Evolutionary conservation across 208 protist genomes (phyloP), one percentile per base, ranked within the genome.

Genomic region (Naegleria gruberi): DNA sequence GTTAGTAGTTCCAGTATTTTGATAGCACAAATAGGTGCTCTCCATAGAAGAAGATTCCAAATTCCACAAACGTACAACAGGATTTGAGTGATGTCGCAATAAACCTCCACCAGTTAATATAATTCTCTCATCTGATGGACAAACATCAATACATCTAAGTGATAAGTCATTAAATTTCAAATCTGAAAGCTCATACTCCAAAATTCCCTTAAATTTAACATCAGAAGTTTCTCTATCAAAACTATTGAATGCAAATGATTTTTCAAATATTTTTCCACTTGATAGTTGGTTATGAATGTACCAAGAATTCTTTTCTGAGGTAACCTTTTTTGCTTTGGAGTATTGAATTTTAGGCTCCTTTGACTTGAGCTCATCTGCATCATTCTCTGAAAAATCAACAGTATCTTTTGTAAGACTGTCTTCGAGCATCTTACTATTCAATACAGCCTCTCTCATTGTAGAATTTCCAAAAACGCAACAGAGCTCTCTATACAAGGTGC

Each of bases 391-490:
- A n/a, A 30, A 77, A 77, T 37, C 34, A 19, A 37, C 26, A 37
- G 6, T 19, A n/a, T 77, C 65, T 8, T 77, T 77, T 77, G 65
- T 44, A n/a, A 88, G 23, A 42, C 65, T n/a, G 65, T 88, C 84
- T 88, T 88, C 84, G 3, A 65, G 65, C n/a, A 57, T 12, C 42
- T 65, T 88, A 30, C 44, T 65, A 41, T 55, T 88, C 4, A n/a
- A 7, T 42, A 88, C n/a, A 45, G 84, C 84, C 10, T 88, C 84
- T 88, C 84, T 88, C 84, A 88, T 88, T 51, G 46, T 43, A 4
- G n/a, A 43, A 88, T 88, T 88, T 34, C 84, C 84, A 40, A 88
- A 43, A 34, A 88, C 30, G 42, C 84, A 65, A 88, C 84, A 88
- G 15, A 88, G 65, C 41, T 65, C 45, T 51, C 17, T 37, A 88